Percentiles rank a stretch among this genome's conserved stretches.
Evolutionary conservation across 345 rosid genomes (phyloP).

Genomic region (Clarkia xantiana): DNA sequence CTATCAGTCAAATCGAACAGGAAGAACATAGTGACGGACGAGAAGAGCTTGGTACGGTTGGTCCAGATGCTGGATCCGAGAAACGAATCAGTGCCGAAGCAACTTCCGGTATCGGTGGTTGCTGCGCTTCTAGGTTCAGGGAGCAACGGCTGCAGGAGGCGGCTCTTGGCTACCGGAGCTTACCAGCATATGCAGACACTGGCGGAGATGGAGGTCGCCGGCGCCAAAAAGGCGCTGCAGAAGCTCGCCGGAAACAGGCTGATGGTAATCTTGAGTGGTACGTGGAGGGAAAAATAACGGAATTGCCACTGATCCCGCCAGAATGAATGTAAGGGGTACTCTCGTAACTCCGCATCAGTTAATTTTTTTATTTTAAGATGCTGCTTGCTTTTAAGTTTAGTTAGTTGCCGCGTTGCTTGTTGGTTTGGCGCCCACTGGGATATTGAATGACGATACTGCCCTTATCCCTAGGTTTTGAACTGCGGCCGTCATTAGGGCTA

Average conservation of each 20-base stretch:
- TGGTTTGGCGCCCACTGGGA: no score
- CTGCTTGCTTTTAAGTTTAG: no score
- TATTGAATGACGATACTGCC: no score
- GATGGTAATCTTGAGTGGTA: conserved; percentile 47
- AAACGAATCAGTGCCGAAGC: conserved; percentile 36
- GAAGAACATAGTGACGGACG: conserved; percentile 52
- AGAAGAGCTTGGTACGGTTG: conserved; percentile 52
- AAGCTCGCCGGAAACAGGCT: conserved; percentile 53
- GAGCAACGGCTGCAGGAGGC: conserved; percentile 33
- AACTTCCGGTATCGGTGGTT: conserved; percentile 44
- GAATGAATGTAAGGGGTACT: no score
- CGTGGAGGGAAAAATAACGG: conserved; percentile 43
- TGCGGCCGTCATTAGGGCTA: no score
- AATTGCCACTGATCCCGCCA: no score
- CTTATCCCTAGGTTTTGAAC: no score
- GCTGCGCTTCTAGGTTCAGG: conserved; percentile 35
- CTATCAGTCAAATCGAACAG: conserved; percentile 42
- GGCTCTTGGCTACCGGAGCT: conserved; percentile 44
- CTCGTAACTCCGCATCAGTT: no score
- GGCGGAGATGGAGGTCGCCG: conserved; percentile 47
- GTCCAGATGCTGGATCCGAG: conserved; percentile 64
- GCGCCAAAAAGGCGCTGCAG: conserved; percentile 51
- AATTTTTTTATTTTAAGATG: no score
- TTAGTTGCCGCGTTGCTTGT: no score
- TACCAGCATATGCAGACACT: conserved; percentile 38